Base-by-base conservation (phyloP, 371 early-diverging fungal species). In the Apophysomyces variabilis region DNA sequence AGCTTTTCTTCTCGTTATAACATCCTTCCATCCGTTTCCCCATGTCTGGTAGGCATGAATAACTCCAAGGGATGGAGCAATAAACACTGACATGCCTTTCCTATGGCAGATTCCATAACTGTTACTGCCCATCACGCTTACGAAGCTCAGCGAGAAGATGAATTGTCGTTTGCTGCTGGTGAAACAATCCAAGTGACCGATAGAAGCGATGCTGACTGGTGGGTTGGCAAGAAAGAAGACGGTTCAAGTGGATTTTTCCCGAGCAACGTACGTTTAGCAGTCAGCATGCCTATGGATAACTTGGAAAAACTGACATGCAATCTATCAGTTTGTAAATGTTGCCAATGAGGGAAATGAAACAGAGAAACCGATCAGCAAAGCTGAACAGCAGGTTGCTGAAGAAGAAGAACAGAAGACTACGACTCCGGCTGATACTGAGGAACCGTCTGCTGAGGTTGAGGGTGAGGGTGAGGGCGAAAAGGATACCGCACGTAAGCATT, bases 241-340 rank as follows among this genome's bases (percentile, higher is more conserved):
- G 78, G 80, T 12, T 72, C 79, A 60, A 56, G 58, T 36, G 90
- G 90, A 16, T 79, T 84, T 80, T 88, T 90, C 60, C 90, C 90
- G 38, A 83, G 86, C 61, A 90, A 88, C 62, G 87, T 89, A 70
- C 26, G 26, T 26, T 26, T 26, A 26, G 26, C 26, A 26, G 26
- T 26, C 26, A 26, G 26, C 26, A 26, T 26, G 26, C 26, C 26
- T 26, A 26, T 26, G 26, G 26, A 1, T 26, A 2, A 26, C 26
- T 26, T 26, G 26, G 26, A 26, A 26, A 26, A 26, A 26, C 26
- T 26, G 26, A 26, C 26, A 26, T 26, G 26, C 38, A 32, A 9
- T 9, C 32, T 14, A 32, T 7, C 39, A 76, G 73, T 77, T 75
- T 76, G 78, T 75, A 11, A 54, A 60, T 38, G 16, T 68, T 43